phyloP scores from a whole-genome alignment of 2,329 filamentous ascomycete species.

The Fusarium buxicola region DNA sequence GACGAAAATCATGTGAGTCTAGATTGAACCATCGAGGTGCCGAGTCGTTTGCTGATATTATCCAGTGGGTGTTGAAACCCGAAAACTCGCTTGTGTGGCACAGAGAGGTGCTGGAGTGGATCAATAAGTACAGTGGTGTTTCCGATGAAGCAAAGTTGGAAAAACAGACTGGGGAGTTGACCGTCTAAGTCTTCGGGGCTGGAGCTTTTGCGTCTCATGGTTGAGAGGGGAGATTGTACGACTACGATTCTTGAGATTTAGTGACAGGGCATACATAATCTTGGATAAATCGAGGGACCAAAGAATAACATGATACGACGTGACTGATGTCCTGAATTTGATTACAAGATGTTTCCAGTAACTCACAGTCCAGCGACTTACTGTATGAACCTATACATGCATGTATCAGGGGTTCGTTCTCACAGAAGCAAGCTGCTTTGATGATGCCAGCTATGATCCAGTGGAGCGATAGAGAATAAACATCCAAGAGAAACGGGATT shows the following conservation, averaged over 20 bases:
- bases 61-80: slow-evolving; percentile 84
- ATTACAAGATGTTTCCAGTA: too few relatives aligned
- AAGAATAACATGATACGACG: too few relatives aligned
- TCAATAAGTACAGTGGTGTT: slow-evolving; percentile 70
- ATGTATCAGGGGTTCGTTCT: too few relatives aligned
- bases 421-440: too few relatives aligned
- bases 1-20: slow-evolving; percentile 71
- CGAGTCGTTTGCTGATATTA: neutral
- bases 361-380: too few relatives aligned
- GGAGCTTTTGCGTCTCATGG: neutral
- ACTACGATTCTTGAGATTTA: neutral
- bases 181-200: slow-evolving; percentile 1
- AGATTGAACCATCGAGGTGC: neutral
- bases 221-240: neutral
- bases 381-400: too few relatives aligned
- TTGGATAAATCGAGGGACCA: too few relatives aligned
- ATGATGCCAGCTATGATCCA: too few relatives aligned
- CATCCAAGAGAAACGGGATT: neutral
- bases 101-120: slow-evolving; percentile 83
- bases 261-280: too few relatives aligned
- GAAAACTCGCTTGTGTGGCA: slow-evolving; percentile 96
- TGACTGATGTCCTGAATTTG: too few relatives aligned
- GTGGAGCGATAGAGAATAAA: neutral
- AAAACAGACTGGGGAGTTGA: slow-evolving; percentile 33
- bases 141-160: slow-evolving; percentile 41